Evolutionary conservation across 768 basidiomycete species (phyloP).

Genomic region (Stropharia rugosoannulata): DNA sequence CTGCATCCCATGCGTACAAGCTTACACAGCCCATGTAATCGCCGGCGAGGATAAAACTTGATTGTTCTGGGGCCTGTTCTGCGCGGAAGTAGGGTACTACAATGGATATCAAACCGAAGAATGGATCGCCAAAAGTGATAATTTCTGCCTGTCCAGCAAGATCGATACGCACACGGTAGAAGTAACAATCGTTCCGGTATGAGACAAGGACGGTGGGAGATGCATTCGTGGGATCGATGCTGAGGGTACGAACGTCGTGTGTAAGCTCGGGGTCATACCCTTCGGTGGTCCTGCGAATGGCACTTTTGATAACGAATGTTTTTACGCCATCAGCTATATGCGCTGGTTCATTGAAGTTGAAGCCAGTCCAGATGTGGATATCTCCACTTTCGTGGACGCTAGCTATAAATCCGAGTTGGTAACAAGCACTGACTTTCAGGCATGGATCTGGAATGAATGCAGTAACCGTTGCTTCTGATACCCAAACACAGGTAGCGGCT

Average conservation of each 20-base stretch:
- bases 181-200: constrained; percentile 46
- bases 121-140: constrained; percentile 49
- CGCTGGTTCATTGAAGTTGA: constrained; percentile 23
- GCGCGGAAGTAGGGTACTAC: constrained; percentile 49
- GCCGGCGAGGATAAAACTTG: constrained; percentile 59
- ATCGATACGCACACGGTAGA: constrained; percentile 51
- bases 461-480: constrained; percentile 38
- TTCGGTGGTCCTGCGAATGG: constrained; percentile 18
- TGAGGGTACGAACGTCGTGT: constrained; percentile 18
- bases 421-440: constrained; percentile 43
- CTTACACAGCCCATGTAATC: constrained; percentile 65
- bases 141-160: constrained; percentile 26
- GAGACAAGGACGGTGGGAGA: constrained; percentile 45
- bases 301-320: constrained; percentile 36
- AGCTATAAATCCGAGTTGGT: constrained; percentile 41
- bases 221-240: constrained; percentile 25
- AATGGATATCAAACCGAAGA: constrained; percentile 49
- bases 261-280: constrained; percentile 13
- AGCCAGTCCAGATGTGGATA: constrained; percentile 54
- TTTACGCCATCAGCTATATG: constrained; percentile 18
- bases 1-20: constrained; percentile 52
- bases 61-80: constrained; percentile 21
- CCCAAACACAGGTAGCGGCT: constrained; percentile 65
- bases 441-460: constrained; percentile 47
- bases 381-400: constrained; percentile 58